Base-by-base conservation (phyloP, 805 yeast species). In the Starmerella bombi region DNA sequence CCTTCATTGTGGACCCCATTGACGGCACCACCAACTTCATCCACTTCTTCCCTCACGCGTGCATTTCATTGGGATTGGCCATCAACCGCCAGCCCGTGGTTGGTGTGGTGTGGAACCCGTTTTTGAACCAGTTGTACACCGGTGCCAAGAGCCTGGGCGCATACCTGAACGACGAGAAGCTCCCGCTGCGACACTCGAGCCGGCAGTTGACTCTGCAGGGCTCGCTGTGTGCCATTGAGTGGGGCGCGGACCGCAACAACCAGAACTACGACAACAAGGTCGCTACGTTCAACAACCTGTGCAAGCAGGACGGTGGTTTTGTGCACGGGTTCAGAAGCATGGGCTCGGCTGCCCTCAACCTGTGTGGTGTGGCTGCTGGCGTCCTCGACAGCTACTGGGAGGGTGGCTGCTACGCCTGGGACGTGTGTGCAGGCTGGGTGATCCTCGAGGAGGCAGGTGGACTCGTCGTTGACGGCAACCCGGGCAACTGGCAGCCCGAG, bases 351-450 rank as follows among this genome's bases (percentile, higher is more conserved):
- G 81, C 81, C 5, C 65, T 75, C 68, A 74, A 74, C 52, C 56
- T 73, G 29, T 67, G 76, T 34, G 67, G 69, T 34, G 72, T 71
- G 4, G 79, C 80, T 1, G 62, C 70, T 3, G 81, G 81, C 5
- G 63, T 63, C 42, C 44, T 74, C 21, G 81, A 75, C 51, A 66
- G 73, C 3, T 75, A 75, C 56, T 75, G 80, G 79, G 79, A 74
- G 57, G 79, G 78, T 37, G 79, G 79, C n/a, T 73, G 77, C 52
- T 72, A 68, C 54, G 70, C 74, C 19, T 75, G 80, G 80, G 81
- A 75, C 53, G 78, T 75, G 1, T 72, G 78, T 54, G 81, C 80
- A 14, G 77, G 79, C 30, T 75, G 78, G 77, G 65, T 74, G 36
- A 71, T 75, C 36, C 51, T 74, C 7, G 60, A 63, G 33, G 81